Base-by-base conservation (phyloP, 2,329 filamentous ascomycete species). In the Apiospora koreana region DNA sequence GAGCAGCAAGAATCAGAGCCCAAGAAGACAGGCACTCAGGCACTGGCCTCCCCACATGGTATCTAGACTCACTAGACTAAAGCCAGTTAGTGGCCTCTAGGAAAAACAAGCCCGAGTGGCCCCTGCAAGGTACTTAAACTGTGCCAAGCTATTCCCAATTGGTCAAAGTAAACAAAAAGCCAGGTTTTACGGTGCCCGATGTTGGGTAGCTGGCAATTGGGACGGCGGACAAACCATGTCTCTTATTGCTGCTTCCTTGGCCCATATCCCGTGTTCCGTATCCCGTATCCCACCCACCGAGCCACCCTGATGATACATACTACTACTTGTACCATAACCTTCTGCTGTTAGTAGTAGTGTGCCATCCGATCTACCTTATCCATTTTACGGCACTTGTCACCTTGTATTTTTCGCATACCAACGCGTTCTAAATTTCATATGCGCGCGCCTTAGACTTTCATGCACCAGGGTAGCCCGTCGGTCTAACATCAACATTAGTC, bases 111-210 rank as follows among this genome's bases (percentile, higher is more conserved):
- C 54, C 54, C n/a, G 21, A 62, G 54, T 62, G 54, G 54, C 38
- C 54, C 54, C 54, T 62, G 54, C 54, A 62, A 10, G 54, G 28
- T 2, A 62, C 54, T 38, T n/a, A 14, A 62, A 62, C 31, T 62
- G 5, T 8, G 18, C 54, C 28, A 38, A n/a, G 28, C 64, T 45
- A 66, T 66, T 3, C 64, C 64, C 23, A 43, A 66, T 66, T 35
- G 12, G 64, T 18, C 64, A n/a, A 66, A 66, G 64, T 66, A 66
- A 66, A 66, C 64, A 66, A 66, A 42, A 42, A 45, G 38, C 38
- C 38, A 66, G 42, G 38, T 66, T 66, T 43, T 43, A 62, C 31
- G 54, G 54, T 38, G 54, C 18, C 54, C 54, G 54, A 62, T 38
- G 12, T 62, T 62, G 54, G 48, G 48, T n/a, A n/a, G n/a, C n/a